Base-by-base conservation (phyloP, 106 monocot genomes). In the Iris macrosiphon region DNA sequence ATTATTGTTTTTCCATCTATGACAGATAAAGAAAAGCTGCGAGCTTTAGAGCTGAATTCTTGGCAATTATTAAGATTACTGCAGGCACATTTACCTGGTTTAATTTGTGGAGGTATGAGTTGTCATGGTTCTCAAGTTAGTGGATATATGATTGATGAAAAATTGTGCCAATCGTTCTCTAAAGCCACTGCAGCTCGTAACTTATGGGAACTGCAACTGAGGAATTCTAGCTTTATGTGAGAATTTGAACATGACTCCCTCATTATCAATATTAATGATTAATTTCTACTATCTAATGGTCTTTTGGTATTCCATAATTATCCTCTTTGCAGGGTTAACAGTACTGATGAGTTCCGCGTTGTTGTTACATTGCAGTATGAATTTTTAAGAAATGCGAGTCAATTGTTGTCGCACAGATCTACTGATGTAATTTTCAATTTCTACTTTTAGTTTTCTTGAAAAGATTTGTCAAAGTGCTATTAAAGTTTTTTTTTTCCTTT, bases 31-130 rank as follows among this genome's bases (percentile, higher is more conserved):
- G 83, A 87, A 70, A 90, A 32, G 33, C 38, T 98, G 19, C 74
- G 77, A 47, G 79, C 86, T 18, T 65, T 98, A 17, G 74, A 98
- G 60, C 56, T 98, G 23, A 98, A 98, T 73, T 77, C 96, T 4
- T 98, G 86, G 90, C 96, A 98, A 64, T 45, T 98, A 31, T 38
- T 90, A 46, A 82, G 83, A 58, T 54, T 98, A 64, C 50, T 98
- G 61, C 76, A 75, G 70, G 77, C 72, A 59, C 79, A 98, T 58
- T 54, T 75, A 55, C 83, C 82, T 55, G 66, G 60, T 45, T 63
- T 90, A 24, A 61, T 75, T 24, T 85, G 75, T 51, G 50, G 66
- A 40, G 59, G 69, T 61, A 55, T 49, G 12, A 50, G 18, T 14
- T 71, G 54, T 42, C 15, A 50, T 16, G 54, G 20, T 55, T 56